Conservation (phyloP, 805 yeast genomes). For the Millerozyma miso region DNA sequence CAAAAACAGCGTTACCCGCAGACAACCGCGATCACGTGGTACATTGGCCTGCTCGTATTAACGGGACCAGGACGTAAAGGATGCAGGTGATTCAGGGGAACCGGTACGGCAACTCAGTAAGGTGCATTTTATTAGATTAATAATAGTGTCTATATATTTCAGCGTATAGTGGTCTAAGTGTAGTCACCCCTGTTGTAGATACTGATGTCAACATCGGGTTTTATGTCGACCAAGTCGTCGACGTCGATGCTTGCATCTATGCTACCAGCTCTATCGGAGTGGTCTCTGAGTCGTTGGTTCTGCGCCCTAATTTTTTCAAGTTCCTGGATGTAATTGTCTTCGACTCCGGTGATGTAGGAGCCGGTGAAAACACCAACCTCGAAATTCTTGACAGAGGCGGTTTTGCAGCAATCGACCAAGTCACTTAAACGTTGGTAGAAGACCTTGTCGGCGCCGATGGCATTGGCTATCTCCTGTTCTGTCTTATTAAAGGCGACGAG, state of each 20-base stretch:
- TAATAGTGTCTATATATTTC: background rate
- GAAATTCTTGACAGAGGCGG: constrained; percentile 53
- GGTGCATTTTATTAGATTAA: background rate
- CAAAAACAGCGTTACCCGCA: constrained; percentile 5
- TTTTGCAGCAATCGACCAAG: constrained; percentile 71
- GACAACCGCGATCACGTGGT: background rate
- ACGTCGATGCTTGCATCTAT: constrained; percentile 40
- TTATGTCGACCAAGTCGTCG: constrained; percentile 55
- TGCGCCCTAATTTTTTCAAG: constrained; percentile 79
- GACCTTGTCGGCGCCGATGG: constrained; percentile 86
- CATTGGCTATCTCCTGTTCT: constrained; percentile 70
- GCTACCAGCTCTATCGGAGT: constrained; percentile 34
- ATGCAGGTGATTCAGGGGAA: no score
- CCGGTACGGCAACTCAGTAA: no score
- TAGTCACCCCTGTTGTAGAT: constrained; percentile 58
- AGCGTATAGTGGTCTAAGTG: constrained; percentile 1
- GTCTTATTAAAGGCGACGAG: constrained; percentile 80
- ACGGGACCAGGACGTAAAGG: no score
- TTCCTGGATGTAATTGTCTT: constrained; percentile 73
- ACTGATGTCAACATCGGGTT: constrained; percentile 68
- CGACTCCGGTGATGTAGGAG: constrained; percentile 88
- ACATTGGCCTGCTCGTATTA: no score
- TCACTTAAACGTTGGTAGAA: constrained; percentile 85
- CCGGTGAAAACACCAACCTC: constrained; percentile 99
- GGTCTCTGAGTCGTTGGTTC: constrained; percentile 52